Conservation (phyloP, 2,329 filamentous ascomycete genomes). For the Colletotrichum brevisporum region DNA sequence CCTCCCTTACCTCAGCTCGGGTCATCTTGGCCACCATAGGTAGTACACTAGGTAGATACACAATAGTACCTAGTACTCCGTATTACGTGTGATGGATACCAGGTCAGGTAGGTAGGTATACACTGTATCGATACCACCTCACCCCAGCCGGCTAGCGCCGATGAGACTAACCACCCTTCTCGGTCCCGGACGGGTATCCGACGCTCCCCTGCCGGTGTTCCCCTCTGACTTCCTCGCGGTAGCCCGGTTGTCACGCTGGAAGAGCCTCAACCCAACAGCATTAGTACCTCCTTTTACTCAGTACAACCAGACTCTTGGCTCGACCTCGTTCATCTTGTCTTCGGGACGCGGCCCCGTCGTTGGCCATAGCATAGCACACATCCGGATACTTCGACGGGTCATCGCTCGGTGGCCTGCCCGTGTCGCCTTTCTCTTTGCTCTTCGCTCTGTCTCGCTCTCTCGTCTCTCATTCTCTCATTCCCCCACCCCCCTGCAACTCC, state of each 20-base stretch:
- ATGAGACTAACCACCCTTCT: neutral
- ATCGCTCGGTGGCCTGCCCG: neutral
- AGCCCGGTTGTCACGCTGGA: neutral
- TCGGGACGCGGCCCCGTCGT: neutral
- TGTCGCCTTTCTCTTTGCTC: neutral
- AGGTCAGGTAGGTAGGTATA: neutral
- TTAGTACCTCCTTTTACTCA: too few relatives aligned
- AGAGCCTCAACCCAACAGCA: constrained; percentile 38
- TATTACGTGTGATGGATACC: too few relatives aligned
- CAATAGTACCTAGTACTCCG: too few relatives aligned
- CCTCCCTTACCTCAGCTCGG: neutral
- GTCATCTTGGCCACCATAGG: neutral
- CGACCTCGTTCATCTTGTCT: constrained; percentile 24
- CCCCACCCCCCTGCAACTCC: constrained; percentile 1
- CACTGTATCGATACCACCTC: neutral
- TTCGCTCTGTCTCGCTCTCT: neutral
- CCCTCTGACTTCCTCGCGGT: constrained; percentile 14
- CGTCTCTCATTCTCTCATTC: neutral
- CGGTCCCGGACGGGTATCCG: constrained; percentile 38
- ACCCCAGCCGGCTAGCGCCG: neutral
- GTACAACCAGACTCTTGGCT: too few relatives aligned
- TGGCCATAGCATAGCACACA: neutral
- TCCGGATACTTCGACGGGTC: neutral
- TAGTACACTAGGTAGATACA: too few relatives aligned
- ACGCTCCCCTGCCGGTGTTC: neutral